phyloP scores from a whole-genome alignment of 1,284 basidiomycete genomes.

The Marasmius tenuissimus region DNA sequence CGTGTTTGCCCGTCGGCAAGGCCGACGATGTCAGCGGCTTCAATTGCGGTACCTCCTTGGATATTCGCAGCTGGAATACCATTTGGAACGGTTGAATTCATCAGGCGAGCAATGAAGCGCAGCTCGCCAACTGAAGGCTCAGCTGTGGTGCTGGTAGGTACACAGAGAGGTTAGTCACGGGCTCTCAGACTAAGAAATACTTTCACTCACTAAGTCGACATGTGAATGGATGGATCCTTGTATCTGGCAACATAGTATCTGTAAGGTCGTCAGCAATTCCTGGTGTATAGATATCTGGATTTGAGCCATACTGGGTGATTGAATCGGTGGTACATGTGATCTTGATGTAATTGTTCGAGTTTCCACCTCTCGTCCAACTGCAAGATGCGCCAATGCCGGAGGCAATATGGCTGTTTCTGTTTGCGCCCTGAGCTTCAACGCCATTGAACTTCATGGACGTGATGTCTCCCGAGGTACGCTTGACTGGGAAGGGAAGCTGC shows the following conservation, averaged over 20 bases:
- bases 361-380: slow-evolving; percentile 25
- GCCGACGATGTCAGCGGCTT: slow-evolving; percentile 39
- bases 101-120: slow-evolving; percentile 39
- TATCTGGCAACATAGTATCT: slow-evolving; percentile 35
- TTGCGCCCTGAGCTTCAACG: slow-evolving; percentile 23
- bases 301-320: slow-evolving; percentile 26
- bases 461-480: slow-evolving; percentile 30
- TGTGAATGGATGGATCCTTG: slow-evolving; percentile 33
- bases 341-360: slow-evolving; percentile 33
- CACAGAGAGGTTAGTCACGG: neutral
- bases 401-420: slow-evolving; percentile 30
- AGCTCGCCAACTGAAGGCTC: slow-evolving; percentile 39
- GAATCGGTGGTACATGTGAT: slow-evolving; percentile 33
- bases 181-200: neutral
- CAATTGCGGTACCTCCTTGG: slow-evolving; percentile 34
- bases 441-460: slow-evolving; percentile 35
- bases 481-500: slow-evolving; percentile 20
- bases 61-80: slow-evolving; percentile 28
- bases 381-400: slow-evolving; percentile 36
- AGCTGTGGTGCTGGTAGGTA: slow-evolving; percentile 23
- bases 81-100: slow-evolving; percentile 26
- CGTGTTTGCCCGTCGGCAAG: slow-evolving; percentile 33
- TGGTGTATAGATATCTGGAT: neutral
- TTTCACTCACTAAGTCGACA: slow-evolving; percentile 35
- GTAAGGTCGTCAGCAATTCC: neutral